phyloP scores from a whole-genome alignment of 768 basidiomycete species.

The Serpula lacrymans region DNA sequence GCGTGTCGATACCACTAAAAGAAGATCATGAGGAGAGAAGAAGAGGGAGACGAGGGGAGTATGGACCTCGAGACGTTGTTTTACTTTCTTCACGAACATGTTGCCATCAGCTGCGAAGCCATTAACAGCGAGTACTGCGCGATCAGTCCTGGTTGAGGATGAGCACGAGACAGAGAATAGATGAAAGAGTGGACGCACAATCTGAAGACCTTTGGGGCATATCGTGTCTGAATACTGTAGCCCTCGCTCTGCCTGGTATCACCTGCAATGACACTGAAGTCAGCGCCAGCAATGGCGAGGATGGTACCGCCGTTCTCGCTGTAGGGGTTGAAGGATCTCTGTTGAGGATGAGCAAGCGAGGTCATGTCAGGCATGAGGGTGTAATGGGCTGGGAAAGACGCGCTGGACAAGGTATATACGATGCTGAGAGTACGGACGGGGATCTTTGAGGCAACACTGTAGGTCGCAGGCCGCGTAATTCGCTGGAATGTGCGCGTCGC shows the following conservation, averaged over 20 bases:
- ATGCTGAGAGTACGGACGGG: conserved; percentile 2
- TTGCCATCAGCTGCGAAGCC: conserved; percentile 98
- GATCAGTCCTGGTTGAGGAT: conserved; percentile 66
- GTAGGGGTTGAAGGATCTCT: conserved; percentile 83
- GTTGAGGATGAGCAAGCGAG: conserved; percentile 40
- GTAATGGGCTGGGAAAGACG: background rate
- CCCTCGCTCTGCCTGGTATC: conserved; percentile 97
- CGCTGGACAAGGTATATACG: background rate
- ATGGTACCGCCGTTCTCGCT: conserved; percentile 94
- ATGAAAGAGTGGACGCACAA: conserved; percentile 53
- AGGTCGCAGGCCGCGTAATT: conserved; percentile 12
- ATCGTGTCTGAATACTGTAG: conserved; percentile 97
- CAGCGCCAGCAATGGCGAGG: conserved; percentile 89
- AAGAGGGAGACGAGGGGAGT: background rate
- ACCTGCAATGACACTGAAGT: conserved; percentile 93
- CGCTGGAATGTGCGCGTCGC: conserved; percentile 1
- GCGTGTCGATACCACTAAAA: conserved; percentile 95
- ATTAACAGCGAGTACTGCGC: conserved; percentile 90
- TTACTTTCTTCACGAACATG: conserved; percentile 95
- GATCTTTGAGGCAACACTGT: background rate
- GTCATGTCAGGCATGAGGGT: conserved; percentile 36
- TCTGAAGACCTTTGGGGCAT: conserved; percentile 92
- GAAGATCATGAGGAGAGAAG: background rate
- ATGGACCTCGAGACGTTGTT: conserved; percentile 90
- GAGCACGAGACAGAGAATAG: background rate